Percentiles rank a stretch among this genome's conserved stretches.
These are phyloP conservation scores for Pelagomonas calceolata DNA, from an alignment of 108 stramenopile genomes.

Conservation along the genomic window DNA sequence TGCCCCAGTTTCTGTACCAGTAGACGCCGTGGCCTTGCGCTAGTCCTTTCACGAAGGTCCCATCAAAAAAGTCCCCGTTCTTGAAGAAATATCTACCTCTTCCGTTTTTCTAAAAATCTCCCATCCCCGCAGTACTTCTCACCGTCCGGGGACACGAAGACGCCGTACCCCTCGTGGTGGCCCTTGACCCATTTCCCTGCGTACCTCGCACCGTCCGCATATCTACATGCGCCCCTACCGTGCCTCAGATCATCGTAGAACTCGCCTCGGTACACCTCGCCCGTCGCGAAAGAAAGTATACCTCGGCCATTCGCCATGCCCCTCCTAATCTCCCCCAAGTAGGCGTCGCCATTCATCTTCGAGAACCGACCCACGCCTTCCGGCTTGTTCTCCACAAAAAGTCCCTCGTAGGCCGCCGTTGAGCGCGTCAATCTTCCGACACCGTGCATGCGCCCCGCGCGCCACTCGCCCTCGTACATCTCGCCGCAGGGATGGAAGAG, in stretches of 20 bases:
- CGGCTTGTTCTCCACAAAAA: slow-evolving; percentile 11
- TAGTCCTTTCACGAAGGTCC: slow-evolving; percentile 3
- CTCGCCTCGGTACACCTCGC: slow-evolving; percentile 8
- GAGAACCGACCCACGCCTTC: slow-evolving; percentile 18
- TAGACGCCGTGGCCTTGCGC: background rate
- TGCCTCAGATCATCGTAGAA: background rate
- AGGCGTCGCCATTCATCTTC: slow-evolving; percentile 17
- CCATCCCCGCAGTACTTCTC: slow-evolving; percentile 15
- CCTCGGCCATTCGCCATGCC: slow-evolving; percentile 8
- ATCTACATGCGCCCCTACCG: slow-evolving; percentile 12
- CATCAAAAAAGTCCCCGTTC: slow-evolving; percentile 11
- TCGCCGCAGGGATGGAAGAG: slow-evolving; percentile 13
- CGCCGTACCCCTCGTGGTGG: slow-evolving; percentile 10
- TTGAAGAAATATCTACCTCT: slow-evolving; percentile 12
- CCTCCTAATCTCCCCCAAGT: slow-evolving; percentile 4
- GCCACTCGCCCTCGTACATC: slow-evolving; percentile 9
- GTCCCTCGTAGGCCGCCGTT: slow-evolving; percentile 22
- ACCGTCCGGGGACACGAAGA: background rate
- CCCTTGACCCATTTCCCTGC: slow-evolving; percentile 18
- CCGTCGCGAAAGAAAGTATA: background rate
- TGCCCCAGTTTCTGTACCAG: background rate
- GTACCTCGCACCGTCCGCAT: slow-evolving; percentile 14
- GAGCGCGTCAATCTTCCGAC: background rate
- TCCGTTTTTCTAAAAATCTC: slow-evolving; percentile 19
- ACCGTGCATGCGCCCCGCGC: slow-evolving; percentile 1